Evolutionary conservation across 2,329 filamentous ascomycete species (phyloP).

Genomic region (Chaetomiaceae sp.): DNA sequence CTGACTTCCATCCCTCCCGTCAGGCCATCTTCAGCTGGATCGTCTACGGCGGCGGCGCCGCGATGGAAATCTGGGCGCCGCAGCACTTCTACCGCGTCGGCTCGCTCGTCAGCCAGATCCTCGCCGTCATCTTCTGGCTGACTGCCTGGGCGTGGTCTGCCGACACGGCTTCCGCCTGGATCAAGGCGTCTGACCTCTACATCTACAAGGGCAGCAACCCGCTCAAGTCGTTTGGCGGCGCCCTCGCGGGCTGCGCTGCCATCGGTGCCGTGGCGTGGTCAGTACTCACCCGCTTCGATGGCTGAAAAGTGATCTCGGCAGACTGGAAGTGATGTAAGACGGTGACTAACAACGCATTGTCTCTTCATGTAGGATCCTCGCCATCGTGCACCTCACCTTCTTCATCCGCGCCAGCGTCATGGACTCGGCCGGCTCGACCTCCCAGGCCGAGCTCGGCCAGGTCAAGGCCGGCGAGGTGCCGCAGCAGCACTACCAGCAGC

Average conservation of each 20-base stretch:
- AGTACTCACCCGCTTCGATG: slow-evolving; percentile 16
- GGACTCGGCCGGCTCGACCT: slow-evolving; percentile 16
- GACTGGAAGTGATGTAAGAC: no score
- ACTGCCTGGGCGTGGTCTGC: slow-evolving; percentile 38
- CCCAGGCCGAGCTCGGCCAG: slow-evolving; percentile 28
- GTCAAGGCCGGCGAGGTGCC: slow-evolving; percentile 21
- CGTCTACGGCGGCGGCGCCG: slow-evolving; percentile 34
- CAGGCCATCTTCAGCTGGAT: slow-evolving; percentile 38
- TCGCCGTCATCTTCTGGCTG: slow-evolving; percentile 41
- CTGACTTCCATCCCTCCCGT: background rate
- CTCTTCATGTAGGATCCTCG: slow-evolving; percentile 31
- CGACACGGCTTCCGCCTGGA: slow-evolving; percentile 28
- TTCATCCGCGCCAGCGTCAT: slow-evolving; percentile 33
- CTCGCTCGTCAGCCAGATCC: slow-evolving; percentile 32
- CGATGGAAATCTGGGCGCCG: slow-evolving; percentile 32
- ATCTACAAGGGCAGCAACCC: slow-evolving; percentile 13
- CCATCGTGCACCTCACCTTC: slow-evolving; percentile 34
- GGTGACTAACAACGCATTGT: background rate
- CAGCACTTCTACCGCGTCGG: slow-evolving; percentile 35
- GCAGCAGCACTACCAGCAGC: slow-evolving; percentile 6
- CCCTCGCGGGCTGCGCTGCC: slow-evolving; percentile 35
- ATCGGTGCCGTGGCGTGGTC: slow-evolving; percentile 39
- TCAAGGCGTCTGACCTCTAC: slow-evolving; percentile 14
- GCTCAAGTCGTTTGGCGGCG: slow-evolving; percentile 25
- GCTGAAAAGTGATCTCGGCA: no score